Evolutionary conservation across 768 basidiomycete genomes (phyloP).

Genomic region (Pholiota microspora): DNA sequence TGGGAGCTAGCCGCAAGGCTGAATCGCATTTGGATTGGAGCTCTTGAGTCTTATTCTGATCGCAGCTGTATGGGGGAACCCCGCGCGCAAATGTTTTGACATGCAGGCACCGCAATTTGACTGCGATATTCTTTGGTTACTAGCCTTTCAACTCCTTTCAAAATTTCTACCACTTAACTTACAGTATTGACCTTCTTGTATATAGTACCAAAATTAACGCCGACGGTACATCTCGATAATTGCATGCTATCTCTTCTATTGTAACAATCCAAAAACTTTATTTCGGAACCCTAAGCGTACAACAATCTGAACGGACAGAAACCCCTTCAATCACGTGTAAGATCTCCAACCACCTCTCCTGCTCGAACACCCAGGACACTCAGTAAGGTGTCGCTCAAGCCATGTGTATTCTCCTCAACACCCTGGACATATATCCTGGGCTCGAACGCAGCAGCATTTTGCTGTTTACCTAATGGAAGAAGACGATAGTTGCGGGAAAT

Average conservation of each 20-base stretch:
- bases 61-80: not conserved
- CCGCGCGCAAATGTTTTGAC: not conserved
- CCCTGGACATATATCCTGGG: constrained; percentile 35
- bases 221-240: too few species aligned
- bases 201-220: too few species aligned
- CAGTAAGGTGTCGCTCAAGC: constrained; percentile 43
- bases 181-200: too few species aligned
- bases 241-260: too few species aligned
- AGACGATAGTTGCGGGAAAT: constrained; percentile 44
- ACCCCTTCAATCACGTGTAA: constrained; percentile 11
- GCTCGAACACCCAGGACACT: constrained; percentile 43
- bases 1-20: constrained; percentile 14
- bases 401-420: constrained; percentile 38
- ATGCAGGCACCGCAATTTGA: not conserved
- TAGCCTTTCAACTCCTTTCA: too few species aligned
- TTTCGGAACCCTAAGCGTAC: too few species aligned
- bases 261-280: too few species aligned
- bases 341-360: constrained; percentile 43
- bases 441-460: constrained; percentile 1
- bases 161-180: too few species aligned
- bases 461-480: constrained; percentile 21
- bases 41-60: not conserved
- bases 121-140: not conserved
- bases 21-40: not conserved
- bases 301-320: too few species aligned